Base-by-base conservation (phyloP, 1,284 basidiomycete genomes). In the Ganoderma leucocontextum region DNA sequence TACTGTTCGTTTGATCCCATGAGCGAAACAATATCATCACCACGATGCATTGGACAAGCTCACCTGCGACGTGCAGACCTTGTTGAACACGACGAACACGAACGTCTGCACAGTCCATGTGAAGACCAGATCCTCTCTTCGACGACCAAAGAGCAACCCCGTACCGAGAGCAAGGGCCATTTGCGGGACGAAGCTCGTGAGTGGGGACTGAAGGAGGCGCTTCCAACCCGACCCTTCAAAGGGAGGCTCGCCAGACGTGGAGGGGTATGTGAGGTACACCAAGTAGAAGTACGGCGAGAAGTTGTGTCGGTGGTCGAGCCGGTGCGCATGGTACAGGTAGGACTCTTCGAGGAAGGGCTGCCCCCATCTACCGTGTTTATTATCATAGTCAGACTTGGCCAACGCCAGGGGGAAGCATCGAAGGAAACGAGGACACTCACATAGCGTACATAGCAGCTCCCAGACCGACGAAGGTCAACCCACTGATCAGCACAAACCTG, bases 211-310 rank as follows among this genome's bases (percentile, higher is more conserved):
- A 13, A 89, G 78, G 12, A 89, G 65, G 25, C 76, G 76, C 47
- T 78, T 82, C 82, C 83, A 83, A 7, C 87, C 59, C 76, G 66
- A 75, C 65, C 55, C 1, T 80, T 73, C 60, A 78, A 74, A 4
- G 79, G 78, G 29, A 47, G 76, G 22, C 61, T 79, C 41, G 25
- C 41, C 60, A 10, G n/a, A 62, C 72, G 78, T 66, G 12, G 71
- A 72, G 1, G 90, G 88, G 73, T 91, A 91, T 0, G 86, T 88
- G 60, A 99, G 89, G 79, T 99, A 99, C 44, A 93, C 96, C 55
- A 93, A 89, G 79, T 99, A 96, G 81, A 98, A 99, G 83, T 99
- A 98, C 0, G 96, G 94, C 17, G 95, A 96, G 81, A 99, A 99
- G 80, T 99, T 99, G 82, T 99, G 98, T 64, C 97, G 91, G 77